These are phyloP conservation scores for Trichothecium sympodiale DNA, from an alignment of 2,329 filamentous ascomycete species.

Conservation along the genomic window DNA sequence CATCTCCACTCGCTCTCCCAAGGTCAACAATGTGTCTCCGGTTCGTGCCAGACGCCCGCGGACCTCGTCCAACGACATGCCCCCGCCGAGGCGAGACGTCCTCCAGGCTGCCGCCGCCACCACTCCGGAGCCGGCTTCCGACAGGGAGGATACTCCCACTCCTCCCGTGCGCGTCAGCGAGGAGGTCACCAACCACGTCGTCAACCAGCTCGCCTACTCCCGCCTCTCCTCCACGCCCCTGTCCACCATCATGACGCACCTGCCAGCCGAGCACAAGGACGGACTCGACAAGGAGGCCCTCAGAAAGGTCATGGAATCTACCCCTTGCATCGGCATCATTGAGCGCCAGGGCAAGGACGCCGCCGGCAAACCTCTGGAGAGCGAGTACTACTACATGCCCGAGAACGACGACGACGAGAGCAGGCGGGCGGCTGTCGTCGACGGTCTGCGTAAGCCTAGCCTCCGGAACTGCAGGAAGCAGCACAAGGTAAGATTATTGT, in stretches of 20 bases:
- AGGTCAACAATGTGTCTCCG: conserved; percentile 19
- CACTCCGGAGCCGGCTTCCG: conserved; percentile 12
- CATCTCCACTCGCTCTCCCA: conserved; percentile 59
- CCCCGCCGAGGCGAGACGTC: not conserved
- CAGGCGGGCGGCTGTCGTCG: conserved; percentile 70
- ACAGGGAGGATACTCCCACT: conserved; percentile 10
- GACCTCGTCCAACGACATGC: not conserved
- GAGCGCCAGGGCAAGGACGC: conserved; percentile 88
- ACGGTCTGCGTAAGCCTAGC: conserved; percentile 79
- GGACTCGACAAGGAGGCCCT: conserved; percentile 53
- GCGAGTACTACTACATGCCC: conserved; percentile 93
- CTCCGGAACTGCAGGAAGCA: conserved; percentile 85
- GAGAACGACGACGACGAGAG: conserved; percentile 74
- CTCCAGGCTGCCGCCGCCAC: not conserved
- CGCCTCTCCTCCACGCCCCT: conserved; percentile 84
- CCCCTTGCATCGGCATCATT: conserved; percentile 78
- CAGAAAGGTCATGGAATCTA: conserved; percentile 59
- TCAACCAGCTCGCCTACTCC: conserved; percentile 93
- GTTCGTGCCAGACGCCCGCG: not conserved
- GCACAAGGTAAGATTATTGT: conserved; percentile 68
- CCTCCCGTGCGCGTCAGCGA: conserved; percentile 1
- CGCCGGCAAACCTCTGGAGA: conserved; percentile 84
- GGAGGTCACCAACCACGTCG: conserved; percentile 65
- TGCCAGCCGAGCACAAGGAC: conserved; percentile 56
- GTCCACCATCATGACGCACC: conserved; percentile 77